Base-by-base conservation (phyloP, 2,329 filamentous ascomycete genomes). In the Venturia asperata region DNA sequence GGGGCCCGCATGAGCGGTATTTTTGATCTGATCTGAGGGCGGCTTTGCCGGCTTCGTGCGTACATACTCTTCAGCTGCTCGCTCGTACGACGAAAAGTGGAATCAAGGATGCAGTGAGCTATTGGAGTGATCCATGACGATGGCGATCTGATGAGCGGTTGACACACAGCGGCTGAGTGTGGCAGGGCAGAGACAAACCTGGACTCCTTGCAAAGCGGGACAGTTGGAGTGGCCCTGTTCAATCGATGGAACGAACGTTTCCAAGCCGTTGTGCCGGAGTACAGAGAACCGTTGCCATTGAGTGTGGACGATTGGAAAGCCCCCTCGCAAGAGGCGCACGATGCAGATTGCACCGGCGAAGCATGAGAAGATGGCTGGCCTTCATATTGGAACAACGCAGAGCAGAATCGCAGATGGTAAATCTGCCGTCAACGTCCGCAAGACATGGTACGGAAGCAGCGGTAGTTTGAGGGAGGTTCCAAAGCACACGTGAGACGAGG, bases 11-110 rank as follows among this genome's bases (percentile, higher is more conserved):
- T 24, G 47, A 49, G 27, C 52, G 17, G 52, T 34, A 1, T 37
- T 37, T 56, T n/a, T n/a, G n/a, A n/a, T n/a, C n/a, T 5, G 52
- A 9, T 34, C 27, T 37, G 52, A 56, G 9, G n/a, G 30, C 27
- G 30, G 17, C 15, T 34, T 37, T 58, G 27, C 13, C 49, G 49
- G 49, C 4, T 56, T 49, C 45, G n/a, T 24, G 45, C 24, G 52
- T 19, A n/a, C n/a, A n/a, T n/a, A n/a, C 30, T 58, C 52, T 58
- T 7, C 19, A n/a, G 30, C 27, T 58, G 27, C 30, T 58, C 17
- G 27, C 30, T 58, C 17, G 52, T 58, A 27, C 52, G 9, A 58
- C 52, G 52, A 58, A 39, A 58, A 58, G 52, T 58, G 30, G 52
- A 37, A 34, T 58, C 27, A 21, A 58, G 30, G n/a, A 37, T 58